phyloP scores from a whole-genome alignment of 148 eudicot genomes.

The Euryodendron excelsum region DNA sequence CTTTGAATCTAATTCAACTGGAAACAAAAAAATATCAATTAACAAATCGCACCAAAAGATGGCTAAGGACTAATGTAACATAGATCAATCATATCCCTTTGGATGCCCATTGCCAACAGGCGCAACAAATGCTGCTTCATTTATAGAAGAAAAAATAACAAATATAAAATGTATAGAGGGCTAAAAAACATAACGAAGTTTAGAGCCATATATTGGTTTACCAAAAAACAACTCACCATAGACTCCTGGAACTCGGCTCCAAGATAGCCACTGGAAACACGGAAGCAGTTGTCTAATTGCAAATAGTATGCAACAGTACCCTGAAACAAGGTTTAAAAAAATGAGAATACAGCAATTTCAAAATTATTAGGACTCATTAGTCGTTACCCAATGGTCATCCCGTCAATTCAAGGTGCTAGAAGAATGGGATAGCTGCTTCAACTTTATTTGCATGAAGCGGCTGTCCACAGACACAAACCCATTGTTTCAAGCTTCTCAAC shows the following conservation, averaged over 20 bases:
- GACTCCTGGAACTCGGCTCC: slow-evolving; percentile 93
- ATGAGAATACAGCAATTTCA: background rate
- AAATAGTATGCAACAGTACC: slow-evolving; percentile 95
- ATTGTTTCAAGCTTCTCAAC: background rate
- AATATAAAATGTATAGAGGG: background rate
- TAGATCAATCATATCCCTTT: too few species aligned
- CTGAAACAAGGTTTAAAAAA: slow-evolving; percentile 36
- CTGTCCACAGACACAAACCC: slow-evolving; percentile 1
- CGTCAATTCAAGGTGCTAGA: background rate
- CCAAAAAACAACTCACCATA: slow-evolving; percentile 59
- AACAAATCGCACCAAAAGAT: too few species aligned
- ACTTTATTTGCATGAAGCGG: slow-evolving; percentile 5
- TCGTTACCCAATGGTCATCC: background rate
- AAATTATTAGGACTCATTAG: background rate
- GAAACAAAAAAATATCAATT: background rate
- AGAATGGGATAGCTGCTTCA: slow-evolving; percentile 2
- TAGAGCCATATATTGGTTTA: background rate
- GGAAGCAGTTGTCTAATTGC: slow-evolving; percentile 84
- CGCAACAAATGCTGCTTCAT: too few species aligned
- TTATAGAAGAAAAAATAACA: background rate
- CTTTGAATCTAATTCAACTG: background rate
- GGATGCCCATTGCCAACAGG: too few species aligned
- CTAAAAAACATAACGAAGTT: background rate
- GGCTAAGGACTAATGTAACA: too few species aligned
- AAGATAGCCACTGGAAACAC: slow-evolving; percentile 79